Evolutionary conservation across 768 basidiomycete species (phyloP).

Genomic region (Goffeauzyma gilvescens): DNA sequence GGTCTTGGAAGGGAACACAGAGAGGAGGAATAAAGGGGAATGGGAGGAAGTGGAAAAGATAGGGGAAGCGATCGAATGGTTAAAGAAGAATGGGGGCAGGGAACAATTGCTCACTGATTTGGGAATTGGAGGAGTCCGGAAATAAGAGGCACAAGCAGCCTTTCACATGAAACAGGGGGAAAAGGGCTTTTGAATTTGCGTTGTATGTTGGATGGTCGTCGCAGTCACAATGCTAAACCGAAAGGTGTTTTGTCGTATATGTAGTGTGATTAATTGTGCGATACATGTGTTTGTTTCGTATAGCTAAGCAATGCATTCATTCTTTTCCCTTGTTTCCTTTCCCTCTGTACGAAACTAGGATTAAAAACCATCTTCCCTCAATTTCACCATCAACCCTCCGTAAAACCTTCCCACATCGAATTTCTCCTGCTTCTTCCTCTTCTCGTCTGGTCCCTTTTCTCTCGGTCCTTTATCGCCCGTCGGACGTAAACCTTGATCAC

Average conservation of each 20-base stretch:
- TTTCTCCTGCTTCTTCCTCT: conserved; percentile 35
- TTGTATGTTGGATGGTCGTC: too few species aligned
- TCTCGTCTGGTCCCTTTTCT: conserved; percentile 10
- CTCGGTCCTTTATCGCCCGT: conserved; percentile 9
- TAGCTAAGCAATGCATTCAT: too few species aligned
- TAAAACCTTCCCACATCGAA: conserved; percentile 76
- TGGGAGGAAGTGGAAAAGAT: conserved; percentile 56
- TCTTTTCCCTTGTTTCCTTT: too few species aligned
- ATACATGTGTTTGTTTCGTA: too few species aligned
- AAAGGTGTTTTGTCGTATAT: too few species aligned
- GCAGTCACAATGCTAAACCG: too few species aligned
- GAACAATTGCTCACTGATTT: conserved; percentile 9
- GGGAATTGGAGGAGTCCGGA: conserved; percentile 9
- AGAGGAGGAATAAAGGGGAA: conserved; percentile 14
- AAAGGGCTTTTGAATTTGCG: too few species aligned
- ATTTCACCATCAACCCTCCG: conserved; percentile 64
- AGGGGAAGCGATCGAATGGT: conserved; percentile 49
- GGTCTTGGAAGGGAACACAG: neutral
- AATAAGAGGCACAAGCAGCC: too few species aligned
- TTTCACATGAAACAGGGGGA: too few species aligned
- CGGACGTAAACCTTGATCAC: too few species aligned
- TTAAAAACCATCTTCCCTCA: conserved; percentile 80
- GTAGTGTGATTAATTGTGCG: too few species aligned
- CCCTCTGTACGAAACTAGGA: too few species aligned
- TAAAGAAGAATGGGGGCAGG: conserved; percentile 23